Percentiles rank a stretch among this genome's conserved stretches.
phyloP scores from a whole-genome alignment of 768 basidiomycete species.

The Boletus eberwhitei region DNA sequence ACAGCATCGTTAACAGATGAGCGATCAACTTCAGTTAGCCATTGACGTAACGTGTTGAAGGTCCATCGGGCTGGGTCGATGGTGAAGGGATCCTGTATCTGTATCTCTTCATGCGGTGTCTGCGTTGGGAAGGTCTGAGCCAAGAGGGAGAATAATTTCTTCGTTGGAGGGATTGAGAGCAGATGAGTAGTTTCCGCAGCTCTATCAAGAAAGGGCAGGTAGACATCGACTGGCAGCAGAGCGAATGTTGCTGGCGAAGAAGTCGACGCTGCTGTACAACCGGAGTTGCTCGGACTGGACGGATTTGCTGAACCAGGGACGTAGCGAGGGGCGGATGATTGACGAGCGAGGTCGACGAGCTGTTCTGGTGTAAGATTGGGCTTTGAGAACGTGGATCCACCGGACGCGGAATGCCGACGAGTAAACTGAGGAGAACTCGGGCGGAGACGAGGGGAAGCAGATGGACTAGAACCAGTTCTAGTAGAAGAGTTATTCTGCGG shows the following conservation, averaged over 20 bases:
- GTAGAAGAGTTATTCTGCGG: constrained; percentile 32
- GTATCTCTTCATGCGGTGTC: constrained; percentile 25
- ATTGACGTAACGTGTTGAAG: constrained; percentile 63
- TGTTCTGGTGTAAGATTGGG: constrained; percentile 68
- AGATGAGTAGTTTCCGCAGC: constrained; percentile 70
- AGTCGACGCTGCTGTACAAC: not conserved
- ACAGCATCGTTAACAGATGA: constrained; percentile 60
- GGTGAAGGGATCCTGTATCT: constrained; percentile 35
- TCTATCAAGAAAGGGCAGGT: constrained; percentile 85
- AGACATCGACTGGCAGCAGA: constrained; percentile 70
- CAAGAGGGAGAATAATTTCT: constrained; percentile 68
- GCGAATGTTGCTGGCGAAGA: constrained; percentile 62
- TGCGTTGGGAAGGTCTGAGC: constrained; percentile 60
- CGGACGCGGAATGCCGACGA: constrained; percentile 31
- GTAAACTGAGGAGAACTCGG: constrained; percentile 43
- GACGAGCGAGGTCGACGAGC: constrained; percentile 67
- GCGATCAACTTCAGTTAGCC: constrained; percentile 64
- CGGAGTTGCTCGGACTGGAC: constrained; percentile 3
- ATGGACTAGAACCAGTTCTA: constrained; percentile 30
- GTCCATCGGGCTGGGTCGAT: constrained; percentile 69
- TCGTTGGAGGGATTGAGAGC: constrained; percentile 61
- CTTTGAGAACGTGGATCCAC: constrained; percentile 37
- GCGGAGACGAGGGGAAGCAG: constrained; percentile 44
- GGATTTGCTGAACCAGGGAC: not conserved
- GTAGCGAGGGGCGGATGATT: constrained; percentile 46